A percentile compares a stretch with the other conserved stretches of the same genome.
These are phyloP conservation scores for Colletotrichum sp. DNA, from an alignment of 2,329 filamentous ascomycete species.

Conservation along the genomic window DNA sequence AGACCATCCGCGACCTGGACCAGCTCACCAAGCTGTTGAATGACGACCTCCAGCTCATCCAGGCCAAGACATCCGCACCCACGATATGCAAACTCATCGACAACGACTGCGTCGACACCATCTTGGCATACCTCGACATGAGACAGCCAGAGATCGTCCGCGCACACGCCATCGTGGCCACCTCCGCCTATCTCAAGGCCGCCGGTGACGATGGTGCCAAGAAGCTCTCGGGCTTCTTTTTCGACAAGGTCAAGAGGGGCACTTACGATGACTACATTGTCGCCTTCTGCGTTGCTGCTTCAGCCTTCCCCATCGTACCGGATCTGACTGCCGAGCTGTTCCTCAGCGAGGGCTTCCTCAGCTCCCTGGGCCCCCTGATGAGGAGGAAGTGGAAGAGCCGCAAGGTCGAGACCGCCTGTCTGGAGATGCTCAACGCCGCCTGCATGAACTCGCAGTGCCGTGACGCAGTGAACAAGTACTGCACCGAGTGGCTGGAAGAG, in stretches of 20 bases:
- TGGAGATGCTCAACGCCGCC: conserved; percentile 90
- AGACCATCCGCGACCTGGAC: conserved; percentile 66
- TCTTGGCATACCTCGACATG: conserved; percentile 87
- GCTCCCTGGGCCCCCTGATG: conserved; percentile 77
- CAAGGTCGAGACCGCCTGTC: conserved; percentile 83
- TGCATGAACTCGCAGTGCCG: conserved; percentile 86
- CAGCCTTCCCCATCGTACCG: conserved; percentile 85
- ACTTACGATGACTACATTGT: conserved; percentile 89
- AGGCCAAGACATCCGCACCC: conserved; percentile 42
- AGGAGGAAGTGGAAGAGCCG: conserved; percentile 81
- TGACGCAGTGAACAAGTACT: conserved; percentile 84
- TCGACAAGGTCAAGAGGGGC: conserved; percentile 70
- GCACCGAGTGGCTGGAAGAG: conserved; percentile 85
- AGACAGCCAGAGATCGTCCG: conserved; percentile 75
- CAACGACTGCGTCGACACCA: conserved; percentile 79
- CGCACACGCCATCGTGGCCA: conserved; percentile 81
- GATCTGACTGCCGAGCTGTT: conserved; percentile 79
- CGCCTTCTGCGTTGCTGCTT: conserved; percentile 90
- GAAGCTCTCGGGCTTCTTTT: conserved; percentile 77
- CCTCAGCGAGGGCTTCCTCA: conserved; percentile 85
- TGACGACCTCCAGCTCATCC: conserved; percentile 50
- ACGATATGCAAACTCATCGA: conserved; percentile 70
- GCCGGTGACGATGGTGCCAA: conserved; percentile 73
- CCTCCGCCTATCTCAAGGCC: conserved; percentile 82
- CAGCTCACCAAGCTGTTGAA: conserved; percentile 64